These are phyloP conservation scores for Trichoderma oligosporum DNA, from an alignment of 2,329 filamentous ascomycete species.

Conservation along the genomic window DNA sequence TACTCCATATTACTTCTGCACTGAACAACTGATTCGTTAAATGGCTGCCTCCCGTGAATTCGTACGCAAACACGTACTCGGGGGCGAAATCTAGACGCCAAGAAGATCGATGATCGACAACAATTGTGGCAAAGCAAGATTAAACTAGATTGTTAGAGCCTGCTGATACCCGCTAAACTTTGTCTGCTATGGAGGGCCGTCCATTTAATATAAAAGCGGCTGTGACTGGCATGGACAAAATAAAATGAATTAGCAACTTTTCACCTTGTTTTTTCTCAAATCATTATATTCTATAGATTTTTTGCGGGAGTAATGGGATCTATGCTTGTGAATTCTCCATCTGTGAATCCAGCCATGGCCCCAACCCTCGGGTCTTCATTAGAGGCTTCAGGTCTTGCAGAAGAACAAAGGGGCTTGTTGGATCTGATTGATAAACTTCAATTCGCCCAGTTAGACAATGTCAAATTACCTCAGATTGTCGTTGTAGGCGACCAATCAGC, in stretches of 20 bases:
- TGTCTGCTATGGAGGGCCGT: neutral
- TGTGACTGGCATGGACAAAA: neutral
- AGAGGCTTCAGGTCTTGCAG: constrained; percentile 47
- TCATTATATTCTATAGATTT: neutral
- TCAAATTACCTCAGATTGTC: constrained; percentile 58
- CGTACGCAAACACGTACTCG: constrained; percentile 10
- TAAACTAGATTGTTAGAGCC: neutral
- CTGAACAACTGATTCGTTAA: neutral
- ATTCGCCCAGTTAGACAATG: constrained; percentile 49
- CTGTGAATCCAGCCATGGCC: constrained; percentile 29
- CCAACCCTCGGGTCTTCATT: constrained; percentile 47
- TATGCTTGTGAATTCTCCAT: constrained; percentile 9
- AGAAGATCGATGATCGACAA: neutral
- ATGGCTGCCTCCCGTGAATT: constrained; percentile 7
- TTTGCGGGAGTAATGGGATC: constrained; percentile 20
- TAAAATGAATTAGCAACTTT: neutral
- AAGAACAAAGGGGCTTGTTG: constrained; percentile 54
- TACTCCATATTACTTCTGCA: neutral
- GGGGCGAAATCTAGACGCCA: neutral
- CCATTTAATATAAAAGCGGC: neutral
- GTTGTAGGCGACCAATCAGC: constrained; percentile 63
- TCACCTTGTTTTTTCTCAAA: neutral
- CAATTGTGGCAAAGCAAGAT: constrained; percentile 6
- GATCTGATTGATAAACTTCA: constrained; percentile 56
- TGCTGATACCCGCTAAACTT: neutral